These are phyloP conservation scores for Coemansia sp. DNA, from an alignment of 192 early-diverging fungal genomes.

Conservation along the genomic window DNA sequence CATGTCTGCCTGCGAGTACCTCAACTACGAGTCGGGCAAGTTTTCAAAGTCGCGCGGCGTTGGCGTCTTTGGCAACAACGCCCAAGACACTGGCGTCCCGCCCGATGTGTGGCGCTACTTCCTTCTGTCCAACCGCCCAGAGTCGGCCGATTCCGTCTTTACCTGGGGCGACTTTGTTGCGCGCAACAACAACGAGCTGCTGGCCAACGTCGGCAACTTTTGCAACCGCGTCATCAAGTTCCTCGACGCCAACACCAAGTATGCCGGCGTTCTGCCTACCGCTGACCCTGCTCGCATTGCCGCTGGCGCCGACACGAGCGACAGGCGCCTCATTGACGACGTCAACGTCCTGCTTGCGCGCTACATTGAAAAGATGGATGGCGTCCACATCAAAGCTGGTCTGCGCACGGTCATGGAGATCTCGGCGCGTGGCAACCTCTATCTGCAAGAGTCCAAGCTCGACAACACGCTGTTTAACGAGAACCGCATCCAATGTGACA, in stretches of 20 bases:
- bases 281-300: conserved; percentile 47
- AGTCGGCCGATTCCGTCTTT: conserved; percentile 88
- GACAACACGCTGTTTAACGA: conserved; percentile 86
- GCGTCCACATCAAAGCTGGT: conserved; percentile 81
- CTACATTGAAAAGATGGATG: conserved; percentile 80
- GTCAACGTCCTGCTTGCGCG: conserved; percentile 74
- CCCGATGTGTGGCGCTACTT: conserved; percentile 97
- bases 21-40: conserved; percentile 94
- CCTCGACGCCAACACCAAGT: conserved; percentile 75
- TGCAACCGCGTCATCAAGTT: conserved; percentile 97
- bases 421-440: conserved; percentile 90
- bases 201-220: conserved; percentile 97
- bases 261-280: conserved; percentile 78
- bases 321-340: conserved; percentile 76
- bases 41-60: conserved; percentile 96
- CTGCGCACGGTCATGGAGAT: conserved; percentile 89
- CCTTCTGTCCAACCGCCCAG: conserved; percentile 89
- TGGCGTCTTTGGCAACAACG: conserved; percentile 98
- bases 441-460: conserved; percentile 90
- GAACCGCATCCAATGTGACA: conserved; percentile 77
- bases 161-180: conserved; percentile 90
- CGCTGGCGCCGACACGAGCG: conserved; percentile 57
- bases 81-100: conserved; percentile 83
- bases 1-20: conserved; percentile 91
- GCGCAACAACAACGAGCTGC: conserved; percentile 93